Conservation (phyloP, 805 yeast species). For the Myxozyma udenii region DNA sequence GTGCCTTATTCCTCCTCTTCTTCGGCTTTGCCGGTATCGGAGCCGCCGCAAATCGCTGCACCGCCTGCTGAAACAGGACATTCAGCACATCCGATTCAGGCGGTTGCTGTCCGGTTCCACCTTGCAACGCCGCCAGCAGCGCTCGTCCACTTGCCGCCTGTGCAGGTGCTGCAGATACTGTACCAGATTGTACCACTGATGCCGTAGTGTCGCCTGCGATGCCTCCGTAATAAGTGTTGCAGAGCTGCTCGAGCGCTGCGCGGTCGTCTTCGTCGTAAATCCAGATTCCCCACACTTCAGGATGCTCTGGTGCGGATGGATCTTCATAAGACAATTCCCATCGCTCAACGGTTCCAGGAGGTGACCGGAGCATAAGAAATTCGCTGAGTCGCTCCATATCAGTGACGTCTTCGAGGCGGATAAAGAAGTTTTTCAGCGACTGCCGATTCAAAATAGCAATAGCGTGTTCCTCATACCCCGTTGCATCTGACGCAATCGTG, state of each 20-base stretch:
- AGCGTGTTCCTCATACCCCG: conserved; percentile 12
- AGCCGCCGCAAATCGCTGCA: conserved; percentile 10
- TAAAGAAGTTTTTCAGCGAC: conserved; percentile 19
- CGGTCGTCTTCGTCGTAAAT: conserved; percentile 20
- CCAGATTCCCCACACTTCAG: conserved; percentile 31
- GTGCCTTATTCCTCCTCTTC: background rate
- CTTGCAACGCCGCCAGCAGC: background rate
- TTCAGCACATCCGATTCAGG: conserved; percentile 7
- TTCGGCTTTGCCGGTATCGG: background rate
- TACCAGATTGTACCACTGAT: background rate
- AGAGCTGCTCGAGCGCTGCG: conserved; percentile 11
- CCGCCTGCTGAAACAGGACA: conserved; percentile 16
- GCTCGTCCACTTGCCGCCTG: conserved; percentile 1
- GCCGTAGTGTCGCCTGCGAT: background rate
- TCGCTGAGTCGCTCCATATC: conserved; percentile 26
- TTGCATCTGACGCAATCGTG: background rate
- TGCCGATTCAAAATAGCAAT: conserved; percentile 25
- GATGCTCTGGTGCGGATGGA: conserved; percentile 8
- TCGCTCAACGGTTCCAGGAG: conserved; percentile 16
- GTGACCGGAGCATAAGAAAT: conserved; percentile 25
- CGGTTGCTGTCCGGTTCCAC: background rate
- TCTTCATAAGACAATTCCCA: conserved; percentile 25
- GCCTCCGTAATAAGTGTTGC: conserved; percentile 2
- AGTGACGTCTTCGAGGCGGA: conserved; percentile 21
- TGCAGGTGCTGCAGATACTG: background rate